phyloP scores from a whole-genome alignment of 2,329 filamentous ascomycete species.

The Akanthomyces lecanii region DNA sequence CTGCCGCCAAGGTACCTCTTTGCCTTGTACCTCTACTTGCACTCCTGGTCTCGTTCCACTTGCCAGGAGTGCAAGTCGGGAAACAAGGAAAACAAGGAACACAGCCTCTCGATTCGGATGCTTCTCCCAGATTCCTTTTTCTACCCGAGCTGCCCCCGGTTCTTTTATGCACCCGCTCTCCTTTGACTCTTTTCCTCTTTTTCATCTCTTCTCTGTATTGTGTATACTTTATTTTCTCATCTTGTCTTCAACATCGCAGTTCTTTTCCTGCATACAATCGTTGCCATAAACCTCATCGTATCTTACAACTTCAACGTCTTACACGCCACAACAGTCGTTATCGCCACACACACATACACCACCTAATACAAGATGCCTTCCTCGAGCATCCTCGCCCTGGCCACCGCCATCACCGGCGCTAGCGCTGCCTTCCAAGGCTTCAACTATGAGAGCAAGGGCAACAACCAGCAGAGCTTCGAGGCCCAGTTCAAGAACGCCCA shows the following conservation, averaged over 20 bases:
- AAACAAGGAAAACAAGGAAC: conserved; percentile 9
- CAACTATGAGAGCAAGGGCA: conserved; percentile 65
- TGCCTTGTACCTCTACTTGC: not conserved
- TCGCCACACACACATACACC: not conserved
- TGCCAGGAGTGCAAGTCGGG: not conserved
- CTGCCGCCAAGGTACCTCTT: not conserved
- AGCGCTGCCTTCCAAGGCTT: conserved; percentile 56
- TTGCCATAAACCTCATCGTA: not conserved
- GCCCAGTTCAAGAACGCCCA: conserved; percentile 64
- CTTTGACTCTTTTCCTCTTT: not conserved
- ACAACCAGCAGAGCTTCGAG: conserved; percentile 63
- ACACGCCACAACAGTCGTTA: conserved; percentile 10
- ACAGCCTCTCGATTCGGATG: conserved; percentile 1
- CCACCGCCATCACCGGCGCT: conserved; percentile 31
- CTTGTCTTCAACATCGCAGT: not conserved
- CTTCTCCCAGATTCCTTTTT: conserved; percentile 13
- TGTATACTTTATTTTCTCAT: not conserved
- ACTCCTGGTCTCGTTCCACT: conserved; percentile 1
- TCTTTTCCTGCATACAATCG: conserved; percentile 10
- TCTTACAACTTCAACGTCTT: not conserved
- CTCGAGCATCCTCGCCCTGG: conserved; percentile 31
- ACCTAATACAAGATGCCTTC: conserved; percentile 29
- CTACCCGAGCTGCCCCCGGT: conserved; percentile 1
- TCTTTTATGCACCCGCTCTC: not conserved
- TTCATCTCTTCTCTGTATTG: conserved; percentile 9